Percentiles rank a stretch among this genome's conserved stretches.
These are phyloP conservation scores for Dorcoceras hygrometricum DNA, from an alignment of 257 asterid genomes.

Conservation along the genomic window DNA sequence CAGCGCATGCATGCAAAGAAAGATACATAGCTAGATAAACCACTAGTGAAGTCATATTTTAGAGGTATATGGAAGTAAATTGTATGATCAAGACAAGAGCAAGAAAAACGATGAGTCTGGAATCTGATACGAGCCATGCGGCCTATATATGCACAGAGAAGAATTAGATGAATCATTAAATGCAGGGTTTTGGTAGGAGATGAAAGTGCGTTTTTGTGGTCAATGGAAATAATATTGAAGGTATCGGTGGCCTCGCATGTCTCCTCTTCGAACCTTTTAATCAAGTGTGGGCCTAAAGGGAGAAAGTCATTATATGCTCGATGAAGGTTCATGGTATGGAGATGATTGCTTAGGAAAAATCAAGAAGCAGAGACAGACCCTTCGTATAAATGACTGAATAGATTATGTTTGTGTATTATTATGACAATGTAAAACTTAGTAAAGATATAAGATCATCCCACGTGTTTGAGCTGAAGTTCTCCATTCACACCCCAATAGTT, in stretches of 20 bases:
- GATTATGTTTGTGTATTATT: background rate
- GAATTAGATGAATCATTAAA: slow-evolving; percentile 46
- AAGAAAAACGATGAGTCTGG: background rate
- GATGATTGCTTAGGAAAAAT: background rate
- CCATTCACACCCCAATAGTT: slow-evolving; percentile 24
- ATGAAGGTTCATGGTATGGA: slow-evolving; percentile 19
- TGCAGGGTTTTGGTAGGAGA: slow-evolving; percentile 42
- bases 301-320: background rate
- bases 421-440: slow-evolving; percentile 15
- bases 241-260: slow-evolving; percentile 46
- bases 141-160: slow-evolving; percentile 23
- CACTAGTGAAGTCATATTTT: slow-evolving; percentile 30
- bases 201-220: slow-evolving; percentile 30
- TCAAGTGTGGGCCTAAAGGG: slow-evolving; percentile 25
- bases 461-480: slow-evolving; percentile 30
- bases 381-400: slow-evolving; percentile 1
- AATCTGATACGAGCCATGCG: slow-evolving; percentile 11
- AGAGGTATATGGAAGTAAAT: background rate
- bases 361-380: background rate
- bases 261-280: slow-evolving; percentile 23
- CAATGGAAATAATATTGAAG: slow-evolving; percentile 36
- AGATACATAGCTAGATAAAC: slow-evolving; percentile 35
- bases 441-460: slow-evolving; percentile 22
- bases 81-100: slow-evolving; percentile 8
- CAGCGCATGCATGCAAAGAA: slow-evolving; percentile 54